Evolutionary conservation across 2,329 filamentous ascomycete genomes (phyloP).

Genomic region (Exophiala spinifera): DNA sequence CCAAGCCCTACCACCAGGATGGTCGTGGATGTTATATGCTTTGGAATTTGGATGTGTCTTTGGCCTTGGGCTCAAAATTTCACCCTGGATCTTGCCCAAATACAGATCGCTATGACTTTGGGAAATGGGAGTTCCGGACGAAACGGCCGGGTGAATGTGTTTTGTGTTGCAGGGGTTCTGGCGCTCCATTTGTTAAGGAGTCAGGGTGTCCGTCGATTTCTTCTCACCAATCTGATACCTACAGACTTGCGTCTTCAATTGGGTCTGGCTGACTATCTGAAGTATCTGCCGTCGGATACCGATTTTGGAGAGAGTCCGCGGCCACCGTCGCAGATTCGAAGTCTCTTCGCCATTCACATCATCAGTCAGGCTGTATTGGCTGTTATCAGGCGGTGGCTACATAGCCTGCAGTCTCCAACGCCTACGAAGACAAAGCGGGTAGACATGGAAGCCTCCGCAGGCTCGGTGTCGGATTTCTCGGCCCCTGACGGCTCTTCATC

Average conservation of each 20-base stretch:
- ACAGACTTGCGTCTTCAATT: constrained; percentile 44
- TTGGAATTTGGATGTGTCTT: constrained; percentile 81
- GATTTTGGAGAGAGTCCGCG: constrained; percentile 39
- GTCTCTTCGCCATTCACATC: constrained; percentile 49
- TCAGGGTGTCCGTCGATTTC: constrained; percentile 50
- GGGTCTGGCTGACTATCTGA: constrained; percentile 42
- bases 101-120: constrained; percentile 86
- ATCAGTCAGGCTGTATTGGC: constrained; percentile 48
- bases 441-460: constrained; percentile 46
- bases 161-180: constrained; percentile 46
- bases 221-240: constrained; percentile 44
- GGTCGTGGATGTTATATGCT: constrained; percentile 76
- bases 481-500: constrained; percentile 41
- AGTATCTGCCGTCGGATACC: constrained; percentile 41
- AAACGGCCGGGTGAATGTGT: constrained; percentile 44
- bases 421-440: constrained; percentile 41
- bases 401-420: constrained; percentile 41
- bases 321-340: constrained; percentile 44
- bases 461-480: constrained; percentile 42
- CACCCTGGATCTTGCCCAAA: constrained; percentile 84
- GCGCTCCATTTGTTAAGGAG: constrained; percentile 46
- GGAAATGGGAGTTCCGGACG: constrained; percentile 67
- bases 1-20: constrained; percentile 82
- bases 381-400: constrained; percentile 45
- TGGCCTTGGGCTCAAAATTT: constrained; percentile 86